Percentiles rank a stretch among this genome's conserved stretches.
Evolutionary conservation across 805 yeast genomes (phyloP).

Genomic region (Monosporozyma unispora): DNA sequence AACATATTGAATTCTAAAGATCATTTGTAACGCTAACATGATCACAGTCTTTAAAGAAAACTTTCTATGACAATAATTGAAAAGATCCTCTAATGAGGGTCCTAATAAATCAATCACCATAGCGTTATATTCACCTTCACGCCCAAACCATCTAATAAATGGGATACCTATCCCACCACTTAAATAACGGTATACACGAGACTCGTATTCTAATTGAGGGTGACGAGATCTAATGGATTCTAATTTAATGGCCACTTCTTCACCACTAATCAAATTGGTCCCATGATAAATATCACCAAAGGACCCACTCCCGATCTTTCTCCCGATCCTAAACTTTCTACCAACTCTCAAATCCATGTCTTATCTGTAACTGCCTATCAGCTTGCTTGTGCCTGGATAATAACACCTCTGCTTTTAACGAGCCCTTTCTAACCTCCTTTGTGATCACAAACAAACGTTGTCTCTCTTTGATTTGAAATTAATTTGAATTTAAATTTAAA

Average conservation of each 20-base stretch:
- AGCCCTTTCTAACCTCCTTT: neutral
- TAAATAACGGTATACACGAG: constrained; percentile 87
- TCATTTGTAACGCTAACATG: constrained; percentile 86
- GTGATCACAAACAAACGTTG: neutral
- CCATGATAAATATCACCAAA: constrained; percentile 95
- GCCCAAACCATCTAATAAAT: constrained; percentile 93
- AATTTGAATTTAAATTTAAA: neutral
- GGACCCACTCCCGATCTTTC: constrained; percentile 95
- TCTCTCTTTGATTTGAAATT: neutral
- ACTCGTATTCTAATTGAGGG: constrained; percentile 96
- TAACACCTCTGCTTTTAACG: neutral
- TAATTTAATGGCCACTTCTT: constrained; percentile 94
- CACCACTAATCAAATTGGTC: constrained; percentile 91
- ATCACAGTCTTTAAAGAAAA: constrained; percentile 91
- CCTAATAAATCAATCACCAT: constrained; percentile 95
- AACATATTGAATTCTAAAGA: constrained; percentile 89
- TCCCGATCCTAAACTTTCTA: constrained; percentile 87
- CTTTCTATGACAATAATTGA: constrained; percentile 91
- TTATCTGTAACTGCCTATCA: no score
- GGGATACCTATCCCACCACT: constrained; percentile 98
- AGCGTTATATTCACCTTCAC: constrained; percentile 94
- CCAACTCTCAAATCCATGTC: constrained; percentile 79
- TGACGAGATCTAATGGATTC: constrained; percentile 89
- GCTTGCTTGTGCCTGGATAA: neutral
- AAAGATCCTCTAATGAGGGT: constrained; percentile 89